phyloP scores from a whole-genome alignment of 768 basidiomycete species.

The Kwoniella dejecticola region DNA sequence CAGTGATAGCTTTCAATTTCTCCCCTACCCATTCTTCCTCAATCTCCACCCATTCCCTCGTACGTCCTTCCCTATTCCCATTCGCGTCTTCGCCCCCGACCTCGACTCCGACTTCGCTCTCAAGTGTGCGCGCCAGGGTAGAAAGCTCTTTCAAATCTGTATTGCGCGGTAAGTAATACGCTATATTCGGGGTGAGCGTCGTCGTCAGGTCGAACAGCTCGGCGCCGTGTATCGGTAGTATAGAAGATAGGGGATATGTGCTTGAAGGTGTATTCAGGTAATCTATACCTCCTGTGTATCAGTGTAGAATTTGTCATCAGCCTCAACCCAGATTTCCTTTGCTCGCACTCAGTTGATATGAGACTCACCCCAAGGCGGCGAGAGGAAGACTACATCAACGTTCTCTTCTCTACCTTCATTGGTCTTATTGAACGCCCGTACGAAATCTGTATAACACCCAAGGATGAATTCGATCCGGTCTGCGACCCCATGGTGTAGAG shows the following conservation, averaged over 20 bases:
- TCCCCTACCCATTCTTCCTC: conserved; percentile 96
- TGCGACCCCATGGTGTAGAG: conserved; percentile 87
- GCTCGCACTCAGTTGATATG: too few species aligned
- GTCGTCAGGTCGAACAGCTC: conserved; percentile 77
- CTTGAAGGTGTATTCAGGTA: conserved; percentile 38
- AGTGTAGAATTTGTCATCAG: conserved; percentile 1
- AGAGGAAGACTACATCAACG: conserved; percentile 88
- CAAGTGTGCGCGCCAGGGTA: conserved; percentile 56
- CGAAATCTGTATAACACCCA: conserved; percentile 80
- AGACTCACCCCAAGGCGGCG: conserved; percentile 90
- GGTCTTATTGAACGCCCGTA: conserved; percentile 58
- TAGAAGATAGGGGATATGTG: conserved; percentile 67
- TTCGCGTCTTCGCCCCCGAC: too few species aligned
- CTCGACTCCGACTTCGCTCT: too few species aligned
- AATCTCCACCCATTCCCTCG: conserved; percentile 72
- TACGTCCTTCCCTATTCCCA: conserved; percentile 10
- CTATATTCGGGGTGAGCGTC: conserved; percentile 75
- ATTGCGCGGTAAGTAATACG: conserved; percentile 87
- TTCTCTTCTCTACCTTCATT: conserved; percentile 35
- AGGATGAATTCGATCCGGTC: conserved; percentile 94
- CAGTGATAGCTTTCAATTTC: conserved; percentile 90
- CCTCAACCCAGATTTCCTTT: conserved; percentile 23
- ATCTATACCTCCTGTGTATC: conserved; percentile 49
- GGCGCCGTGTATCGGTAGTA: conserved; percentile 77
- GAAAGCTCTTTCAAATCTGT: conserved; percentile 72